Base-by-base conservation (phyloP, 2,329 filamentous ascomycete genomes). In the Aureobasidium musti region DNA sequence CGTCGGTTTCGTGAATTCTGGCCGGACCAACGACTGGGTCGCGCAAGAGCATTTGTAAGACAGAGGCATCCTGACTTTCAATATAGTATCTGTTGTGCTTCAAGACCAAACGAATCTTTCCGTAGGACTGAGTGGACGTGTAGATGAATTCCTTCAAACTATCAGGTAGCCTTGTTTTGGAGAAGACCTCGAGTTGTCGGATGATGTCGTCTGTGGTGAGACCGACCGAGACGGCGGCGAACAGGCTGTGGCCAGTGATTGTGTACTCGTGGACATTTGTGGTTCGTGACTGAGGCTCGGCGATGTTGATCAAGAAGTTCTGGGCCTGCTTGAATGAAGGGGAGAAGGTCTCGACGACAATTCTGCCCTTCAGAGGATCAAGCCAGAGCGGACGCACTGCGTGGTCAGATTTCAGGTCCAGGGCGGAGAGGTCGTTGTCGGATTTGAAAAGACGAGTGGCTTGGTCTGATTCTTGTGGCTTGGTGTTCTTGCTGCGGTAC, bases 11-110 rank as follows among this genome's bases (percentile, higher is more conserved):
- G 69, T 96, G 90, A 3, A 96, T 86, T 66, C 93, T 87, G 63
- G 91, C 87, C 21, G 88, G 86, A 0, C 91, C 90, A 67, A 99
- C 96, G 63, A 91, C 86, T 17, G 87, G 84, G 76, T 98, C 94
- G 73, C 90, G 88, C 41, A 98, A 83, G n/a, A 98, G 83, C 73
- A 86, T 90, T 77, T 97, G 92, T 67, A 98, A 83, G 75, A 97
- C 91, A 13, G 88, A 84, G 14, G 92, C 89, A 77, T 98, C 94
- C 23, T 91, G 89, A 73, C 91, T 97, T 79, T 99, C 95, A 68
- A 98, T 88, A 72, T 90, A 97, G 78, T 96, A 97, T 71, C 91
- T 91, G 69, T 94, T 98, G 73, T 97, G 91, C 77, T 97, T 96
- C 69, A 98, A 79, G 52, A 98, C 95, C 63, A 98, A 86, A 77